Evolutionary conservation across 179 eudicot species (phyloP), one percentile per base, ranked within the genome.

Genomic region (Beta corolliflora): DNA sequence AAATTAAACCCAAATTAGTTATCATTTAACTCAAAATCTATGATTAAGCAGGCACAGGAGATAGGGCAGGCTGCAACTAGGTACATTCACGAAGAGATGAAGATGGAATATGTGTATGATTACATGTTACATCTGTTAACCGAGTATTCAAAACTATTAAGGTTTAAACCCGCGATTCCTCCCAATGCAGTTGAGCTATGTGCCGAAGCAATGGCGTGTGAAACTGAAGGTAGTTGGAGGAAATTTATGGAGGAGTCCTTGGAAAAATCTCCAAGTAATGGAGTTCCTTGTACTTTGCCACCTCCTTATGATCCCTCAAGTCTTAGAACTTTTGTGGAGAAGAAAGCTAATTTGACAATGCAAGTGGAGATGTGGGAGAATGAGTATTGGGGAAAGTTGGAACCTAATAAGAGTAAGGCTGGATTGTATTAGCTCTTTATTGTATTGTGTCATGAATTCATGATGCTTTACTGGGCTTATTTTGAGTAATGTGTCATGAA

Each of bases 301-400:
- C 87, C 89, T 67, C 87, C 88, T 19, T 89, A 86, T 83, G 84
- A 87, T 63, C 76, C 85, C 41, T 75, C 16, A 59, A 80, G 25
- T 6, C 77, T 88, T 2, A 76, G 41, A 61, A 63, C 54, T 44
- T 80, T 88, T 41, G 10, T 75, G 36, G 88, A 84, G 9, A 77
- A 25, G 60, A 88, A 83, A 68, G 75, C 68, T 41, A 86, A 82
- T 64, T 79, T 77, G 44, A 83, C 88, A 15, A 86, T 74, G 66
- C 87, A 88, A 84, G 90, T 89, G 19, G 92, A 88, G 81, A 74
- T 58, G 15, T 86, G 85, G 90, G 90, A 89, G 84, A 76, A 82
- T 77, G 73, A 88, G 5, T 86, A 88, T 58, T 88, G 85, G 89
- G 75, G 29, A 3, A 72, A 54, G 3, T 23, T 56, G 5, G 58